Conservation (phyloP, 139 green algal genomes). For the Microglena sp. region DNA sequence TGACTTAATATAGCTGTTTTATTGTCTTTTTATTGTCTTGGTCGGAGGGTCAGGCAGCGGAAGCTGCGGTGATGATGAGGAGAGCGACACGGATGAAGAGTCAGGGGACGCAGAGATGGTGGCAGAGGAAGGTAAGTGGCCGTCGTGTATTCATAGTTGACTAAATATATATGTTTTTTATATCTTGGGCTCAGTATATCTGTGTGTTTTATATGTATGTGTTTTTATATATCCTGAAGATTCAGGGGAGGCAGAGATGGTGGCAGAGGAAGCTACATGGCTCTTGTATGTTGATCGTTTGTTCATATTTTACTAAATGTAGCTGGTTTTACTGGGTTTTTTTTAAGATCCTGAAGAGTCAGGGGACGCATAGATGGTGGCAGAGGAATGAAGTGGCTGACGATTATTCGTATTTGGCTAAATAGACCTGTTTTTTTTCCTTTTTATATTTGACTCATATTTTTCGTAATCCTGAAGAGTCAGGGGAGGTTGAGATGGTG, state of each 20-base stretch:
- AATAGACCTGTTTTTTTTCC: no score
- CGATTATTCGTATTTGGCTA: no score
- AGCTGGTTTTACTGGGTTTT: background rate
- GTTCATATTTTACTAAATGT: background rate
- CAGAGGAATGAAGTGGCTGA: constrained; percentile 36
- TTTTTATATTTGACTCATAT: no score
- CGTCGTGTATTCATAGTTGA: background rate
- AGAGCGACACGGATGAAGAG: constrained; percentile 21
- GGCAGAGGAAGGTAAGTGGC: constrained; percentile 32
- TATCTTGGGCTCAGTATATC: no score
- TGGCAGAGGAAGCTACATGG: no score
- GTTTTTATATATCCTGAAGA: no score
- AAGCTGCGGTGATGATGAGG: constrained; percentile 23
- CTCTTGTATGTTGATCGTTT: constrained; percentile 6
- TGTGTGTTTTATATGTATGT: no score
- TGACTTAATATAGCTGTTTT: background rate
- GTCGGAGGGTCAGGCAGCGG: constrained; percentile 13
- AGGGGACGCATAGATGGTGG: constrained; percentile 11
- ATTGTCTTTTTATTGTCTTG: background rate
- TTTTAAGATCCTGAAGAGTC: constrained; percentile 3
- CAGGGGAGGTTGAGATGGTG: constrained; percentile 36
- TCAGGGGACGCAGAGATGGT: constrained; percentile 38
- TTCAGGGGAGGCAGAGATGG: no score
- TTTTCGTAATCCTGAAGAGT: constrained; percentile 9
- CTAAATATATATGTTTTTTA: background rate